phyloP scores from a whole-genome alignment of 2,329 filamentous ascomycete genomes.

The Diplodia mutila region DNA sequence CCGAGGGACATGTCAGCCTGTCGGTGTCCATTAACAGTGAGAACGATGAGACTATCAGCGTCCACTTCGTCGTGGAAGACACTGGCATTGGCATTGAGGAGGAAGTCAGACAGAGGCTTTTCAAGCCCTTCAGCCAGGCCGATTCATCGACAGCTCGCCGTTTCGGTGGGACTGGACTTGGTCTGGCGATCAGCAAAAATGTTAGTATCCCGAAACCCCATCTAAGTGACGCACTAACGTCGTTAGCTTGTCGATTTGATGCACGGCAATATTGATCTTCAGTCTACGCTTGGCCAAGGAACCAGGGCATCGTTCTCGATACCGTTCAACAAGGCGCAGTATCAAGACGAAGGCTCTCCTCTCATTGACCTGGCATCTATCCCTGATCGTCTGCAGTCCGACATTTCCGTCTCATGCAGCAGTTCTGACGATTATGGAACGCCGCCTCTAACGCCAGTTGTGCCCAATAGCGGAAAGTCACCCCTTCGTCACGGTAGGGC shows the following conservation, averaged over 20 bases:
- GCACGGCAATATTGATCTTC: constrained; percentile 72
- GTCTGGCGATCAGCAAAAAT: constrained; percentile 80
- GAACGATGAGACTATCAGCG: constrained; percentile 65
- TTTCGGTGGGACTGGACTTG: constrained; percentile 79
- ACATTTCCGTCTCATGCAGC: constrained; percentile 64
- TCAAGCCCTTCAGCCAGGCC: constrained; percentile 81
- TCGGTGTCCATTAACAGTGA: constrained; percentile 67
- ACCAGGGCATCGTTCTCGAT: constrained; percentile 79
- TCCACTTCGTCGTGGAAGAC: constrained; percentile 75
- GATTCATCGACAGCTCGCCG: constrained; percentile 77
- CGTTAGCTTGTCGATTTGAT: constrained; percentile 70
- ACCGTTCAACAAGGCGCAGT: constrained; percentile 72
- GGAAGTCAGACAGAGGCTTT: constrained; percentile 71
- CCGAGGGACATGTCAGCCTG: constrained; percentile 55
- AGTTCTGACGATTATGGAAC: constrained; percentile 64
- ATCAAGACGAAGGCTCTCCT: constrained; percentile 52
- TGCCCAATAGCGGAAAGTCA: constrained; percentile 28
- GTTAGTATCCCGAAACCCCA: constrained; percentile 33
- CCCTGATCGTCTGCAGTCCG: constrained; percentile 66
- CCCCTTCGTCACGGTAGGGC: constrained; percentile 13
- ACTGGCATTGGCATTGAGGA: constrained; percentile 83
- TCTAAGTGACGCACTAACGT: not conserved
- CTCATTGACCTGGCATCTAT: constrained; percentile 67
- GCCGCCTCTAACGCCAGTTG: constrained; percentile 44
- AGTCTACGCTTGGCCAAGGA: constrained; percentile 68